Conservation (phyloP, 192 early-diverging fungal species). For the Coemansia sp. region DNA sequence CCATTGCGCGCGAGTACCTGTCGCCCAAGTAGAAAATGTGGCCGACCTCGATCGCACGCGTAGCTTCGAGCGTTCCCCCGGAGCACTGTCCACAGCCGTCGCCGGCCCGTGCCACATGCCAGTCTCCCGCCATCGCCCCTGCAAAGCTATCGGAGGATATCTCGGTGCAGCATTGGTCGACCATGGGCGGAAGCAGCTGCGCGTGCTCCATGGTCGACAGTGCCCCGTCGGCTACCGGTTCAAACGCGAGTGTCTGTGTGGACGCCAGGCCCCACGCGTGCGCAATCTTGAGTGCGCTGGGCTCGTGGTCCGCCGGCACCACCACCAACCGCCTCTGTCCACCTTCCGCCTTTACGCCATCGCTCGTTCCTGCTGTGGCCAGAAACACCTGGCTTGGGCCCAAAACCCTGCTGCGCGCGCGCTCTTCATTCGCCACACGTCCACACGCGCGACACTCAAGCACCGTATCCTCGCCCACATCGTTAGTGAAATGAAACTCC, state of each 20-base stretch:
- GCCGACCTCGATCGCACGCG: constrained; percentile 72
- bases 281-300: constrained; percentile 31
- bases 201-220: too few species aligned
- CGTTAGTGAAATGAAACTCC: constrained; percentile 80
- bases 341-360: background rate
- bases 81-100: constrained; percentile 27
- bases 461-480: constrained; percentile 79
- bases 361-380: constrained; percentile 5
- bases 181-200: background rate
- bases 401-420: constrained; percentile 38
- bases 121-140: constrained; percentile 18
- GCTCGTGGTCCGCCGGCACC: constrained; percentile 16
- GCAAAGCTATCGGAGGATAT: too few species aligned
- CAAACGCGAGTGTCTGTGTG: too few species aligned
- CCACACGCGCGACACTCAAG: constrained; percentile 68
- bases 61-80: constrained; percentile 12
- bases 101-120: constrained; percentile 29
- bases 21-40: constrained; percentile 90
- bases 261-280: too few species aligned
- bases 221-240: too few species aligned
- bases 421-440: constrained; percentile 84
- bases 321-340: constrained; percentile 7
- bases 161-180: background rate
- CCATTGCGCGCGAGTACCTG: constrained; percentile 74
- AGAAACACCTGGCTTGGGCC: background rate